Conservation (phyloP, 352 stramenopile genomes). For the Phytopythium aichiense region DNA sequence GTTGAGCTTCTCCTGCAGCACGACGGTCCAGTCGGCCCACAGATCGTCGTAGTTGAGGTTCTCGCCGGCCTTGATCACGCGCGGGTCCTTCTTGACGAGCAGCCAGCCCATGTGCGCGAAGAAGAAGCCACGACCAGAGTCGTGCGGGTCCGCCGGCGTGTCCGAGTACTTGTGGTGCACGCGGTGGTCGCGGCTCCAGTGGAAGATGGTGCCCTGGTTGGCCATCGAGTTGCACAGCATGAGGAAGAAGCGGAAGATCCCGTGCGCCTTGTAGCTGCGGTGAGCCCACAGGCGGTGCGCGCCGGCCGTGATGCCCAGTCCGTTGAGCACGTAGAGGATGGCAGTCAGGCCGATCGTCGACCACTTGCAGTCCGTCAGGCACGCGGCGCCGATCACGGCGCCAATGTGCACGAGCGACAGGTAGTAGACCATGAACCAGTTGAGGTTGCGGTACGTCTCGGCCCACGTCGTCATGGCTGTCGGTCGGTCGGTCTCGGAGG, state of each 20-base stretch:
- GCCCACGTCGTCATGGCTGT: constrained; percentile 45
- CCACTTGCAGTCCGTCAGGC: constrained; percentile 67
- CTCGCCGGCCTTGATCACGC: constrained; percentile 79
- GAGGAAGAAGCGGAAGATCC: constrained; percentile 88
- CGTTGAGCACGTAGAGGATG: constrained; percentile 91
- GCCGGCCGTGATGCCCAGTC: constrained; percentile 95
- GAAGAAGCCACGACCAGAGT: constrained; percentile 96
- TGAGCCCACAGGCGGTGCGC: constrained; percentile 98
- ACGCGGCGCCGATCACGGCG: constrained; percentile 79
- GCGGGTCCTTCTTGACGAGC: constrained; percentile 94
- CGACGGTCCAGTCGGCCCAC: constrained; percentile 93
- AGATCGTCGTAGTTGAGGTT: constrained; percentile 97
- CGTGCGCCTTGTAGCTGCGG: constrained; percentile 92
- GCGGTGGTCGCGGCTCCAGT: constrained; percentile 96
- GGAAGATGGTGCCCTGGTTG: constrained; percentile 97
- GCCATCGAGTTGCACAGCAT: constrained; percentile 97
- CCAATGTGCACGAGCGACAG: constrained; percentile 90
- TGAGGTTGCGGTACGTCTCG: constrained; percentile 85
- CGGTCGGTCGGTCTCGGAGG: not conserved
- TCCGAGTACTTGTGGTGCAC: constrained; percentile 98
- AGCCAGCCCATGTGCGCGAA: constrained; percentile 98
- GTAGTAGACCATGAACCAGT: constrained; percentile 98
- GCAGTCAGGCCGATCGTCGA: constrained; percentile 90
- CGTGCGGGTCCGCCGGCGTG: constrained; percentile 89
- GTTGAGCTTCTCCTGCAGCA: constrained; percentile 96